Conservation (phyloP, 2,329 filamentous ascomycete genomes). For the Aspergillus phoenicis region DNA sequence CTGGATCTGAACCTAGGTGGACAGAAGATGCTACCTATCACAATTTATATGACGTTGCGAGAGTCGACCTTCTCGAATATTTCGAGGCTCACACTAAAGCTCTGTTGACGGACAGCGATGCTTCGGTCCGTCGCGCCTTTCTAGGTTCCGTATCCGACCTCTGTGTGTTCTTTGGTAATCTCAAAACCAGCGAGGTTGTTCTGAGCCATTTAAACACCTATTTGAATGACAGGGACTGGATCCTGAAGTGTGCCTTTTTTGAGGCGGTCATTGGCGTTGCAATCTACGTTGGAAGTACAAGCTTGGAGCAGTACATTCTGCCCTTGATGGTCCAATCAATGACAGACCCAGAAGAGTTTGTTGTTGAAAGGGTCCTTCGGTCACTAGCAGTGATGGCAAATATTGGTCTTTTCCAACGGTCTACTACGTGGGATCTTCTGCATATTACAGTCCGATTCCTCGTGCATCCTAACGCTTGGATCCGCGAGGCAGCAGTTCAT, state of each 20-base stretch:
- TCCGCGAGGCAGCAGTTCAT: slow-evolving; percentile 82
- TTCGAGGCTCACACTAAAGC: slow-evolving; percentile 89
- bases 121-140: slow-evolving; percentile 86
- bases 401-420: slow-evolving; percentile 81
- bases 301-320: slow-evolving; percentile 90
- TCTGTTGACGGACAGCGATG: slow-evolving; percentile 82
- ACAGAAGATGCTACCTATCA: slow-evolving; percentile 71
- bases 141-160: slow-evolving; percentile 87
- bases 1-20: slow-evolving; percentile 70
- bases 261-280: slow-evolving; percentile 93
- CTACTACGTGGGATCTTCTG: slow-evolving; percentile 84
- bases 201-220: slow-evolving; percentile 96
- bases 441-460: slow-evolving; percentile 82
- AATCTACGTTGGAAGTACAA: slow-evolving; percentile 83
- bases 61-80: slow-evolving; percentile 75
- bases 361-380: slow-evolving; percentile 86
- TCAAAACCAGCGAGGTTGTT: slow-evolving; percentile 93
- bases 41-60: slow-evolving; percentile 84
- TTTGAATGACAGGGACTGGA: slow-evolving; percentile 94
- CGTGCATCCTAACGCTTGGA: slow-evolving; percentile 94
- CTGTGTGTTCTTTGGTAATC: slow-evolving; percentile 91
- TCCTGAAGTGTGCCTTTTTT: slow-evolving; percentile 94
- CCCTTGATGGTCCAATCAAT: slow-evolving; percentile 95
- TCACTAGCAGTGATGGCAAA: slow-evolving; percentile 86
- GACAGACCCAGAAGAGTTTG: slow-evolving; percentile 89